Evolutionary conservation across 306 rosid genomes (phyloP).

Genomic region (Cicer bijugum): DNA sequence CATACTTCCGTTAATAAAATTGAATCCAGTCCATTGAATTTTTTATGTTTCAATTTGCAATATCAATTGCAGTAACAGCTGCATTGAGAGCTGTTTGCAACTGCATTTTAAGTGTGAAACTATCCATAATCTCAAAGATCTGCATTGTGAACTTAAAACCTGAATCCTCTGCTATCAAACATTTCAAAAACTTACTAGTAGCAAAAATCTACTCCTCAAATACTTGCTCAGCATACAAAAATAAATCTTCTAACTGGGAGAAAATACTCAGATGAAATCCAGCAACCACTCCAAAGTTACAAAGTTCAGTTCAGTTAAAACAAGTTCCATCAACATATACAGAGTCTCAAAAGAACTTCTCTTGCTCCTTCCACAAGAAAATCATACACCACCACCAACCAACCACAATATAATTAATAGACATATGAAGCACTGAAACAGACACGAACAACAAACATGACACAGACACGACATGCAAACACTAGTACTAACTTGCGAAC

Average conservation of each 20-base stretch:
- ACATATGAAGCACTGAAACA: background rate
- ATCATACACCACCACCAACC: constrained; percentile 1
- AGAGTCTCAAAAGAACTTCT: background rate
- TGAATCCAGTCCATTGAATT: background rate
- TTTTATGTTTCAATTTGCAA: background rate
- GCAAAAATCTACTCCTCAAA: background rate
- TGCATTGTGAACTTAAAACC: background rate
- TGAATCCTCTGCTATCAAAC: background rate
- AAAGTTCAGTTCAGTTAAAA: constrained; percentile 7
- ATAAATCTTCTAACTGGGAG: background rate
- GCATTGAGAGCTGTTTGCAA: background rate
- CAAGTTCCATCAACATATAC: background rate
- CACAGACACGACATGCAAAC: background rate
- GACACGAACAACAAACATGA: background rate
- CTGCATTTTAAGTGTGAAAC: background rate
- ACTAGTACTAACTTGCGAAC: background rate
- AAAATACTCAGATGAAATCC: constrained; percentile 12
- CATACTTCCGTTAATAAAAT: background rate
- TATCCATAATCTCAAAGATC: background rate
- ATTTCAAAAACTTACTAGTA: background rate
- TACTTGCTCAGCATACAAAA: background rate
- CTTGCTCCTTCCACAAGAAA: constrained; percentile 18
- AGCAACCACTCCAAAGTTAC: background rate
- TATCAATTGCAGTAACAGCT: background rate
- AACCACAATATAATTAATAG: background rate